Conservation (phyloP, 139 green algal species). For the Parachlorella kessleri region DNA sequence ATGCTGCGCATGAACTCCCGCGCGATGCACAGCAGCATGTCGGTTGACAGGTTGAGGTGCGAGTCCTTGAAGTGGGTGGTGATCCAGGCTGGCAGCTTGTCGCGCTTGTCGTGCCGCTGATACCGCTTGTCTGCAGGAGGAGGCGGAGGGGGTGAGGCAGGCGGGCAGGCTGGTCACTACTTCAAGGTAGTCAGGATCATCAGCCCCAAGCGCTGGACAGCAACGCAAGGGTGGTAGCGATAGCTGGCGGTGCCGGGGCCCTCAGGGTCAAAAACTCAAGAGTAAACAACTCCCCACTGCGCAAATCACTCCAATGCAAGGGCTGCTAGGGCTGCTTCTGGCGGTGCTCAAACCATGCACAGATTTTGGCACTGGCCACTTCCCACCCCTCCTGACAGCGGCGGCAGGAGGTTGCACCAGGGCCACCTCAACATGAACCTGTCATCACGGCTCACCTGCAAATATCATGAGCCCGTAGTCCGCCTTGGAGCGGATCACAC, state of each 20-base stretch:
- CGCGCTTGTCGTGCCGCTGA: slow-evolving; percentile 96
- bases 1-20: slow-evolving; percentile 93
- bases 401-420: too few relatives aligned
- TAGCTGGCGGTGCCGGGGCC: neutral
- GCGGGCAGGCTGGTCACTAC: neutral
- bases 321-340: too few relatives aligned
- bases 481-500: slow-evolving; percentile 97
- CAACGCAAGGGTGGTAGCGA: neutral
- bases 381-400: too few relatives aligned
- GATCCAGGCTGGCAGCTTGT: slow-evolving; percentile 97
- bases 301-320: neutral
- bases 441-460: slow-evolving; percentile 29
- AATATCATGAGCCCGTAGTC: slow-evolving; percentile 81
- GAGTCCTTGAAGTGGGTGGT: slow-evolving; percentile 86
- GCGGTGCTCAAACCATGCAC: too few relatives aligned
- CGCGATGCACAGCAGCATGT: slow-evolving; percentile 93
- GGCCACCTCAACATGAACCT: too few relatives aligned
- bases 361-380: too few relatives aligned
- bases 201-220: neutral
- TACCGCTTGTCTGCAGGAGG: slow-evolving; percentile 75
- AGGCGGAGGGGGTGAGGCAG: neutral
- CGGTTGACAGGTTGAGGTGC: slow-evolving; percentile 95
- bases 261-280: neutral
- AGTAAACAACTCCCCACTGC: neutral
- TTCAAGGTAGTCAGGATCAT: neutral